Conservation (phyloP, 2,329 filamentous ascomycete genomes). For the Emergomyces orientalis region DNA sequence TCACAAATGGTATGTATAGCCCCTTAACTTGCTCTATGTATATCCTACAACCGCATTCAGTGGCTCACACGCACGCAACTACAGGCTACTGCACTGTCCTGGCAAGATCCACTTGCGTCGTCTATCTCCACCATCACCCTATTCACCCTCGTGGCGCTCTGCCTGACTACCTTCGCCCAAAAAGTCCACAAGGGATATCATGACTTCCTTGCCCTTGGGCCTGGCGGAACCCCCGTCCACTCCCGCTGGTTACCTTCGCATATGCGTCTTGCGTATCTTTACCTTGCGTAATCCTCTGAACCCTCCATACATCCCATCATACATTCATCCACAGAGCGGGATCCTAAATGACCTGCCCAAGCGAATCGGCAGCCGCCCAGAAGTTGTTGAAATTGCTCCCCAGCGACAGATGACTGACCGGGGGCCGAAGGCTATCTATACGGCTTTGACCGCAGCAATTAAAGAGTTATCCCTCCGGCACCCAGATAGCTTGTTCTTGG, state of each 20-base stretch:
- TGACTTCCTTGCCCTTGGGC: conserved; percentile 67
- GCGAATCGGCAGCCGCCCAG: conserved; percentile 55
- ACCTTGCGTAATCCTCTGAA: conserved; percentile 60
- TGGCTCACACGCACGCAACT: background rate
- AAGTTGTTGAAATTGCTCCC: conserved; percentile 66
- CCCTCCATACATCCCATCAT: conserved; percentile 45
- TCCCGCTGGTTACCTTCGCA: conserved; percentile 60
- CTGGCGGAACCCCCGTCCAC: conserved; percentile 69
- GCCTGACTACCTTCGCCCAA: conserved; percentile 44
- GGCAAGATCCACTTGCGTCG: background rate
- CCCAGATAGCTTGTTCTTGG: conserved; percentile 47
- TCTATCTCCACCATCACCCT: conserved; percentile 32
- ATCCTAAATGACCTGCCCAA: conserved; percentile 53
- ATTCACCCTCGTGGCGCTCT: conserved; percentile 39
- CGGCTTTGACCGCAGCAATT: conserved; percentile 47
- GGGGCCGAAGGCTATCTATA: conserved; percentile 46
- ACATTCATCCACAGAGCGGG: conserved; percentile 47
- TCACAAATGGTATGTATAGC: background rate
- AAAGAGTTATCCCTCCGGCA: conserved; percentile 41
- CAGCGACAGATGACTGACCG: conserved; percentile 69
- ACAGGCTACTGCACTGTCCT: background rate
- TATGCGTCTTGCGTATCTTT: conserved; percentile 64
- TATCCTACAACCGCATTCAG: background rate
- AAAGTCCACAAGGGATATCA: conserved; percentile 54
- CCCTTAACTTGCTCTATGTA: background rate